Evolutionary conservation across 257 asterid genomes (phyloP).

Genomic region (Cynanchum wilfordii): DNA sequence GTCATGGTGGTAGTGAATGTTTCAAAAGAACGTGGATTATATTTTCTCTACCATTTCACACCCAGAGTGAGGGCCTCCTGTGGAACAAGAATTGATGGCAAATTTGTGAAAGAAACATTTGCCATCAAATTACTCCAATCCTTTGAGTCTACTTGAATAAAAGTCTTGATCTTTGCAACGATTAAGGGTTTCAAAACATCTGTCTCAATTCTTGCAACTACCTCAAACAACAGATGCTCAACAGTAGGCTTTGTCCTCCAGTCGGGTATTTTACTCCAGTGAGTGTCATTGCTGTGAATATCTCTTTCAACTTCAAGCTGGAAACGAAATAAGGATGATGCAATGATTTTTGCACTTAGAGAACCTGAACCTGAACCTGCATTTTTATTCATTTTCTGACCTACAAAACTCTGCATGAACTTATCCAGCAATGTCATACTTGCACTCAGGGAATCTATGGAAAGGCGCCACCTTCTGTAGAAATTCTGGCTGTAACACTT

Average conservation of each 20-base stretch:
- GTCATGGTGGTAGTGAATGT: not conserved
- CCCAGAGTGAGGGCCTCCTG: slow-evolving; percentile 76
- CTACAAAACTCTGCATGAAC: slow-evolving; percentile 31
- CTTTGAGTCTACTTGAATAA: slow-evolving; percentile 44
- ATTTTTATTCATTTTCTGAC: slow-evolving; percentile 20
- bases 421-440: slow-evolving; percentile 43
- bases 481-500: slow-evolving; percentile 44
- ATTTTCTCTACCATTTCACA: slow-evolving; percentile 62
- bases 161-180: slow-evolving; percentile 49
- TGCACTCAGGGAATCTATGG: slow-evolving; percentile 26
- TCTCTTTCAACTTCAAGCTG: slow-evolving; percentile 61
- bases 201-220: slow-evolving; percentile 53
- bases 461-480: slow-evolving; percentile 28
- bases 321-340: slow-evolving; percentile 54
- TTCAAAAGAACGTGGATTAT: not conserved
- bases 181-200: slow-evolving; percentile 48
- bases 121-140: slow-evolving; percentile 68
- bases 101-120: slow-evolving; percentile 68
- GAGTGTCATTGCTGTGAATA: slow-evolving; percentile 45
- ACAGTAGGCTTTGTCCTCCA: slow-evolving; percentile 76
- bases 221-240: slow-evolving; percentile 60
- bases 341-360: slow-evolving; percentile 41
- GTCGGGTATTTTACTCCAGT: slow-evolving; percentile 64
- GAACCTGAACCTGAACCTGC: slow-evolving; percentile 34
- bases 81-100: slow-evolving; percentile 60